Base-by-base conservation (phyloP, 179 eudicot genomes). In the Corrigiola litoralis region DNA sequence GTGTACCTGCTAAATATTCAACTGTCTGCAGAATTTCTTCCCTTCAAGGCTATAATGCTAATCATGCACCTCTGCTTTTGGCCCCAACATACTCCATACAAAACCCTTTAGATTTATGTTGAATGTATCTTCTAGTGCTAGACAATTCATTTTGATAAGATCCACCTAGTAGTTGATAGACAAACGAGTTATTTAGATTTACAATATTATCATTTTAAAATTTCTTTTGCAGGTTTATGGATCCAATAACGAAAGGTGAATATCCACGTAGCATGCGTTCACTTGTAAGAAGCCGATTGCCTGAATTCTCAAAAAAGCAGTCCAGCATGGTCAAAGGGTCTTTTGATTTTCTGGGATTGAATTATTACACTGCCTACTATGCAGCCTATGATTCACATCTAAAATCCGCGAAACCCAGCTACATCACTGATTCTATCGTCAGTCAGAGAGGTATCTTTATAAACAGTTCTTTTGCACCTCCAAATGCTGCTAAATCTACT, bases 261-360 rank as follows among this genome's bases (percentile, higher is more conserved):
- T 84, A 84, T 58, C 89, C 89, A 29, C 62, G 10, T 27, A 65
- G 53, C 18, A 84, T 82, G 84, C 73, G 71, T 4, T 33, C 34
- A 9, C 65, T 62, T 20, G 84, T 77, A 21, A 75, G 79, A 41
- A 52, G 27, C 2, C 65, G 86, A 27, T 60, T 84, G 57, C 89
- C 79, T 18, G 52, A 67, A 42, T 84, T 82, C 65, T 68, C 86
- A 29, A 49, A 20, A 9, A 75, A 69, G 29, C 74, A 85, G 71
- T 76, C 76, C 12, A 55, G 33, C 14, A 61, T 66, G 77, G 50
- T 85, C 11, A 85, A 71, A 24, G 86, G 84, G 21, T 85, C 89
- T 1, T 75, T 37, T 50, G 89, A 85, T 78, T 85, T 80, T 62
- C 41, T 85, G 2, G 89, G 89, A 33, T 24, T 85, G 20, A 85